Conservation (phyloP, 1,139 yeast genomes). For the Candida dubliniensis region DNA sequence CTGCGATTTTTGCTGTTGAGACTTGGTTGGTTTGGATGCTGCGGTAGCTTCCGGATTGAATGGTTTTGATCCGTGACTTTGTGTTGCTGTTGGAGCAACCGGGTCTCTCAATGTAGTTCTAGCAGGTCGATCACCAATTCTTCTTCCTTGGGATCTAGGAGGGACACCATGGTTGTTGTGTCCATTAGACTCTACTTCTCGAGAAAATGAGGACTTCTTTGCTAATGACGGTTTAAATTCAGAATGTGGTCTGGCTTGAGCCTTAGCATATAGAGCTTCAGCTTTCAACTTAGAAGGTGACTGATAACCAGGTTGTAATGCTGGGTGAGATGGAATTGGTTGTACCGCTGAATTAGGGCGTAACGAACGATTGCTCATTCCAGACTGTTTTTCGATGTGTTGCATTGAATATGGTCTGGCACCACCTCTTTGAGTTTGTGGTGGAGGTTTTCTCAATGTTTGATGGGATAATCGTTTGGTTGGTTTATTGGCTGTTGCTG, state of each 20-base stretch:
- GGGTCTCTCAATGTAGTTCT: slow-evolving; percentile 14
- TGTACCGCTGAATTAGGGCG: slow-evolving; percentile 38
- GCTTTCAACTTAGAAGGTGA: slow-evolving; percentile 48
- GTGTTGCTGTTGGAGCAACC: slow-evolving; percentile 7
- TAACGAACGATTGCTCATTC: slow-evolving; percentile 36
- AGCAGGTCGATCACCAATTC: background rate
- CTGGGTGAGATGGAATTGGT: slow-evolving; percentile 47
- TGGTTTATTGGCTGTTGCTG: slow-evolving; percentile 7
- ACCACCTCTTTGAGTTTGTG: slow-evolving; percentile 2
- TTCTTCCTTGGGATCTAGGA: slow-evolving; percentile 11
- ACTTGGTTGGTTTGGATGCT: background rate
- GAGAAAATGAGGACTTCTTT: slow-evolving; percentile 55
- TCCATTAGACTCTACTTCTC: slow-evolving; percentile 36
- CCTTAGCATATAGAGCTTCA: slow-evolving; percentile 51
- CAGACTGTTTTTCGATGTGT: slow-evolving; percentile 10
- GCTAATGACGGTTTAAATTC: slow-evolving; percentile 38
- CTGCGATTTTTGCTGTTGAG: background rate
- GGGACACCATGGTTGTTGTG: slow-evolving; percentile 39
- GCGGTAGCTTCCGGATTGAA: background rate
- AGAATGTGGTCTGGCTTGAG: slow-evolving; percentile 44
- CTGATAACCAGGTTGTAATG: slow-evolving; percentile 38
- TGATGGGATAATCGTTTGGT: slow-evolving; percentile 34
- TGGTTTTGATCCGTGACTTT: slow-evolving; percentile 7
- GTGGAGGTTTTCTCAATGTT: slow-evolving; percentile 31
- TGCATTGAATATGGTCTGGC: slow-evolving; percentile 37